These are phyloP conservation scores for Saccharomycopsis guyanensis DNA, from an alignment of 805 yeast species.

Conservation along the genomic window DNA sequence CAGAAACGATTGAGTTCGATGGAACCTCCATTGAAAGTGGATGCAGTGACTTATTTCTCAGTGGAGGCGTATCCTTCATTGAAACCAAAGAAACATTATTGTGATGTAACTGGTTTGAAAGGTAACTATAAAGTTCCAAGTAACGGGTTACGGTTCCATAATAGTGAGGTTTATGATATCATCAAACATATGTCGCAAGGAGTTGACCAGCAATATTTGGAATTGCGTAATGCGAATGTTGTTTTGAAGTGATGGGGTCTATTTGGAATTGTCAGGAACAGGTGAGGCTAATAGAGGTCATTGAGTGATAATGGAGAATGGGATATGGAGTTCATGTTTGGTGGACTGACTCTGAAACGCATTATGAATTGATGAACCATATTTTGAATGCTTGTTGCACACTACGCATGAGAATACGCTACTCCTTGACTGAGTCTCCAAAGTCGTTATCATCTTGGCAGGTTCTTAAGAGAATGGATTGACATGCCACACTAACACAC, in stretches of 20 bases:
- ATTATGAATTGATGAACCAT: too few species aligned
- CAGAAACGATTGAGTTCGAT: conserved; percentile 45
- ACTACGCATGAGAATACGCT: too few species aligned
- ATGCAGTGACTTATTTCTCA: conserved; percentile 60
- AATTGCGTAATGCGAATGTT: conserved; percentile 81
- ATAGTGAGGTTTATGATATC: conserved; percentile 74
- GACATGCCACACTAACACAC: too few species aligned
- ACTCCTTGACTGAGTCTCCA: too few species aligned
- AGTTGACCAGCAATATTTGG: conserved; percentile 86
- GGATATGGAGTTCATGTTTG: too few species aligned
- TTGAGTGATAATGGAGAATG: too few species aligned
- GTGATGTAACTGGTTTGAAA: conserved; percentile 88
- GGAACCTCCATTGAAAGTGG: conserved; percentile 11
- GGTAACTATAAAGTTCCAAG: conserved; percentile 71
- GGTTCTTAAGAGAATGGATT: too few species aligned
- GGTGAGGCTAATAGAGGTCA: too few species aligned
- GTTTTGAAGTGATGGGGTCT: conserved; percentile 59
- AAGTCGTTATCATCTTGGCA: too few species aligned
- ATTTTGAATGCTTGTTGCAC: too few species aligned
- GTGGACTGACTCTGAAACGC: too few species aligned
- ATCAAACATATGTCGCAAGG: conserved; percentile 77
- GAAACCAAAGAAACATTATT: conserved; percentile 72
- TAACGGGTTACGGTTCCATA: conserved; percentile 68
- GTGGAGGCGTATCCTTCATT: conserved; percentile 84
- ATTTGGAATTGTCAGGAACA: too few species aligned